A percentile compares a stretch with the other conserved stretches of the same genome.
Conservation (phyloP, 2,329 filamentous ascomycete species). For the Metarhizium guizhouense region DNA sequence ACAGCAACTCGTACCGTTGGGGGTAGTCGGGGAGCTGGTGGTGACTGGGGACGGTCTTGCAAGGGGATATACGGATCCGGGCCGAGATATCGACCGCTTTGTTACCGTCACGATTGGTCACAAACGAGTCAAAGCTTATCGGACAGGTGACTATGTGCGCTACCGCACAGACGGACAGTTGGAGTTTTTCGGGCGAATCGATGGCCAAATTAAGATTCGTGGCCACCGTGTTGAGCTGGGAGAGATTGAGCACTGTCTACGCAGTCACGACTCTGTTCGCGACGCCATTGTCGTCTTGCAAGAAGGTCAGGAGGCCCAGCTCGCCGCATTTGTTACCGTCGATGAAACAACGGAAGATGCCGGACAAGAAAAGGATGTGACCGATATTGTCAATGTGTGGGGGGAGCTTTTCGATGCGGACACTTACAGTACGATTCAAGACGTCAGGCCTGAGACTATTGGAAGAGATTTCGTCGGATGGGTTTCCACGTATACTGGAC, state of each 20-base stretch:
- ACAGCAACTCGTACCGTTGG: constrained; percentile 12
- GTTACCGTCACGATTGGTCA: too few relatives aligned
- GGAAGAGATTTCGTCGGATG: constrained; percentile 1
- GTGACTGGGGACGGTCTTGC: constrained; percentile 18
- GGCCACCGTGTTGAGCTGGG: too few relatives aligned
- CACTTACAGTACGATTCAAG: neutral
- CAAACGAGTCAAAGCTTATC: too few relatives aligned
- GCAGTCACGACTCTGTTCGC: too few relatives aligned
- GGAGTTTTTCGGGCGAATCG: too few relatives aligned
- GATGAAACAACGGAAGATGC: neutral
- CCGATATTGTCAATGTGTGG: constrained; percentile 2
- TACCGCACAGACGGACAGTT: too few relatives aligned
- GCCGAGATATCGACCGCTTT: neutral
- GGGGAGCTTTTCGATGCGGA: neutral
- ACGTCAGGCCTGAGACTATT: neutral
- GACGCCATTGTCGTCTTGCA: too few relatives aligned
- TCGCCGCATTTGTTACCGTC: too few relatives aligned
- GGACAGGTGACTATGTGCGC: too few relatives aligned
- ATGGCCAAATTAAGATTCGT: too few relatives aligned
- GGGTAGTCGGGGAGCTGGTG: constrained; percentile 19
- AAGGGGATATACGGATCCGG: constrained; percentile 12
- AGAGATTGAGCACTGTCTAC: too few relatives aligned
- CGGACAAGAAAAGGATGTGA: neutral
- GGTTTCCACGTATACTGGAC: constrained; percentile 1
- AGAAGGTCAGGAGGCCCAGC: too few relatives aligned